Evolutionary conservation across 495 filamentous ascomycete species (phyloP), one percentile per base, ranked within the genome.

Genomic region (Penicillium herquei): DNA sequence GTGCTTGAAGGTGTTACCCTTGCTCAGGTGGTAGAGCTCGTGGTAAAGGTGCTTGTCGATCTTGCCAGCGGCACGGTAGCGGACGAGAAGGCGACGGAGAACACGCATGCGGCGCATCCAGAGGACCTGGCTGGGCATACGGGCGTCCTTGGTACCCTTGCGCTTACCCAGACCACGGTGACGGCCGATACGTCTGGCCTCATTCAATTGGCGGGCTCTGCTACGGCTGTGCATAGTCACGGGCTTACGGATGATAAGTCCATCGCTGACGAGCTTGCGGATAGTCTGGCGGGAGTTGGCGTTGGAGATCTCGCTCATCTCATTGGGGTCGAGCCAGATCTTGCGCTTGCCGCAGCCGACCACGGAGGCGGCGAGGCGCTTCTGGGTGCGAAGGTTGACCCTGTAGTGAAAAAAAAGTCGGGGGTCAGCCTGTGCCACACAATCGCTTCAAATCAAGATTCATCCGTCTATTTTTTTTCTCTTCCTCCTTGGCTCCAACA

Each of bases 1-100:
- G 88, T 99, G 94, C 91, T 99, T 99, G 88, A 99, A 99, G 75
- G 94, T 93, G 87, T 99, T 99, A 96, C 94, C 94, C 92, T 99
- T 99, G 87, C 87, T 89, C 68, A 96, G 81, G 78, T 96, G 92
- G 84, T 99, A 99, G 61, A 99, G 91, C 82, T 96, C 90, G 84
- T 99, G 94, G 86, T 99, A 99, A 50, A 99, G 92, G 84, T 99
- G 95, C 86, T 99, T 99, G 83, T 99, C 94, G 78, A 99, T 99
- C 89, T 99, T 99, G 78, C 94, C 94, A 70, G 87, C 86, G 74
- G 92, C 93, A 80, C 94, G 94, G 84, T 99, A 99, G 82, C 97
- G 96, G 83, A 96, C 93, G 64, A 99, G 85, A 44, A 99, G 89
- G 76, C 94, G 93, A 70, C 94, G 92, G 80, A 99, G 92, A 66